Evolutionary conservation across 352 stramenopile genomes (phyloP).

Genomic region (Aphanomyces astaci): DNA sequence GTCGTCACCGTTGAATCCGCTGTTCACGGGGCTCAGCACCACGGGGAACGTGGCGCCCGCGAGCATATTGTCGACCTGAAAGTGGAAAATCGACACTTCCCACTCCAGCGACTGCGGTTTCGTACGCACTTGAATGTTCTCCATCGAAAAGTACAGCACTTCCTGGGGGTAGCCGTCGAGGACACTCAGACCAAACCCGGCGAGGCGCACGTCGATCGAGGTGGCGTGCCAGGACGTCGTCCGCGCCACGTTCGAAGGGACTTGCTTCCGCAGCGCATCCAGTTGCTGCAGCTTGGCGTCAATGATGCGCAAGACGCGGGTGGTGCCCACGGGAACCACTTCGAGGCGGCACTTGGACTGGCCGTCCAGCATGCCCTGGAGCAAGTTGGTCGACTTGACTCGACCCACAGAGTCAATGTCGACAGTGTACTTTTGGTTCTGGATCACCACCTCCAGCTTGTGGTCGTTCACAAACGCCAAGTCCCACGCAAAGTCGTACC

Average conservation of each 20-base stretch:
- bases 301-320: slow-evolving; percentile 69
- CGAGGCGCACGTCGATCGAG: slow-evolving; percentile 71
- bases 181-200: slow-evolving; percentile 68
- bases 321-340: slow-evolving; percentile 71
- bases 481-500: slow-evolving; percentile 78
- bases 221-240: slow-evolving; percentile 38
- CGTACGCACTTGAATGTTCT: slow-evolving; percentile 71
- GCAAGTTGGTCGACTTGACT: slow-evolving; percentile 40
- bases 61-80: slow-evolving; percentile 83
- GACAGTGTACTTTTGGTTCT: slow-evolving; percentile 43
- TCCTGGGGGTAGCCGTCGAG: slow-evolving; percentile 71
- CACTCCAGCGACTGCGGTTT: slow-evolving; percentile 58
- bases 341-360: slow-evolving; percentile 65
- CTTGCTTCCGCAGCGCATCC: slow-evolving; percentile 32
- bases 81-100: slow-evolving; percentile 68
- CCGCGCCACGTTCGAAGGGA: background rate
- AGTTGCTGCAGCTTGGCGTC: slow-evolving; percentile 49
- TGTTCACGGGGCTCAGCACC: slow-evolving; percentile 71
- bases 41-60: slow-evolving; percentile 70
- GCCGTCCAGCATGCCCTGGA: slow-evolving; percentile 31
- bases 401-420: slow-evolving; percentile 80
- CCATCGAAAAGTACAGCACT: slow-evolving; percentile 73
- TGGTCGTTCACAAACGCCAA: slow-evolving; percentile 80
- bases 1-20: slow-evolving; percentile 73
- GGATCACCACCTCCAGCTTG: slow-evolving; percentile 53